Base-by-base conservation (phyloP, 306 rosid species). In the Castanea sativa region DNA sequence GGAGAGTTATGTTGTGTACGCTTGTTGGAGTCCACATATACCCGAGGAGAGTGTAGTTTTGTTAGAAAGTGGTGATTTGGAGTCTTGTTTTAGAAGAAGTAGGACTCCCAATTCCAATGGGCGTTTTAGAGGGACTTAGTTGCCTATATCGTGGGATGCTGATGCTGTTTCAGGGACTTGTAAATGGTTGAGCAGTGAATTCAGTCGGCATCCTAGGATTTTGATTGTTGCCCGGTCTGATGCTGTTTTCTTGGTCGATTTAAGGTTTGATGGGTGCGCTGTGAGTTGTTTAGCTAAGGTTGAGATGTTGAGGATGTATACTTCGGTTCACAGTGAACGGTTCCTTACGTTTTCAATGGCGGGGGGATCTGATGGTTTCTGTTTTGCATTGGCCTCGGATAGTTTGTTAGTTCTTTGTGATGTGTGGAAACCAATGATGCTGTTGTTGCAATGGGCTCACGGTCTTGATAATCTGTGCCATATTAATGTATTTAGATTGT, bases 51-150 rank as follows among this genome's bases (percentile, higher is more conserved):
- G n/a, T n/a, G n/a, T n/a, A n/a, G n/a, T 33, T 76, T 85, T 90
- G 79, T 73, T 90, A 9, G 92, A 89, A 27, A 87, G n/a, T 74
- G 97, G 95, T 81, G 93, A 90, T 83, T 69, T 92, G 82, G 79
- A 85, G 43, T 77, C 89, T 83, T 53, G 30, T 8, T 77, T 71
- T 19, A 33, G 38, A 33, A 45, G 32, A n/a, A 32, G 20, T 41
- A 5, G 5, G 12, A 27, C 55, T 69, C 35, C 78, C 0, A 32
- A 41, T 69, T 32, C 13, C 3, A 33, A 1, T 33, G 38, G 0
- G 7, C 21, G 8, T 82, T 79, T 82, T 77, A 85, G 85, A 59
- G 93, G 93, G 53, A 89, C 78, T 27, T 85, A 78, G 82, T 90
- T 90, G 87, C 88, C 73, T 71, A 83, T 90, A 9, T 71, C 79